phyloP scores from a whole-genome alignment of 345 rosid species.

The Moricandia arvensis region DNA sequence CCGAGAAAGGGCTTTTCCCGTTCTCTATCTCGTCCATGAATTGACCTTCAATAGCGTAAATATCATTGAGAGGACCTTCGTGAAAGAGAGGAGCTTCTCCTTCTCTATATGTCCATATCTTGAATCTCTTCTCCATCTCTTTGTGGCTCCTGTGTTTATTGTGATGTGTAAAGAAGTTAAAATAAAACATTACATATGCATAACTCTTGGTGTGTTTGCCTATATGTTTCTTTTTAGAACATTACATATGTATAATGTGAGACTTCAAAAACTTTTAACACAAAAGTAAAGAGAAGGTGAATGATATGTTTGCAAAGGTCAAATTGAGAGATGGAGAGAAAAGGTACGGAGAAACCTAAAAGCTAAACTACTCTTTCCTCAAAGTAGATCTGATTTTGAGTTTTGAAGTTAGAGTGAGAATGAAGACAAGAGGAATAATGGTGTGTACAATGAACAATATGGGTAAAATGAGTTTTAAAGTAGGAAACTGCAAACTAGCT shows the following conservation, averaged over 20 bases:
- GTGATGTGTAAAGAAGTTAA: background rate
- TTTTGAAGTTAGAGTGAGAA: background rate
- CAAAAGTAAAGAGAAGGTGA: conserved; percentile 12
- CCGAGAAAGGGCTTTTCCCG: conserved; percentile 39
- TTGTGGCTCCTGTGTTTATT: conserved; percentile 46
- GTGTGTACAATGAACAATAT: background rate
- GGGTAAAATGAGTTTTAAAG: background rate
- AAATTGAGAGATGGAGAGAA: background rate
- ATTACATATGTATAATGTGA: conserved; percentile 7
- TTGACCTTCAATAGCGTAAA: conserved; percentile 56
- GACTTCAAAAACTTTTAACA: conserved; percentile 29
- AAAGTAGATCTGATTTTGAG: conserved; percentile 6
- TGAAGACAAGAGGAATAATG: background rate
- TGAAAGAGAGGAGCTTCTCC: conserved; percentile 54
- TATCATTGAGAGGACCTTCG: conserved; percentile 41
- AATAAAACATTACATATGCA: conserved; percentile 36
- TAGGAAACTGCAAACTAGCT: background rate
- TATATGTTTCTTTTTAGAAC: background rate
- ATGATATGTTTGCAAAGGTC: conserved; percentile 26
- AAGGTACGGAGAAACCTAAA: conserved; percentile 21
- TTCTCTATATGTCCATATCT: conserved; percentile 54
- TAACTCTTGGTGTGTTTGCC: background rate
- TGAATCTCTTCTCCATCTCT: conserved; percentile 60
- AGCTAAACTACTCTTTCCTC: conserved; percentile 1
- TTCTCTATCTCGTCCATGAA: conserved; percentile 57